phyloP scores from a whole-genome alignment of 305 asterid species.

The Coffea humblotiana region DNA sequence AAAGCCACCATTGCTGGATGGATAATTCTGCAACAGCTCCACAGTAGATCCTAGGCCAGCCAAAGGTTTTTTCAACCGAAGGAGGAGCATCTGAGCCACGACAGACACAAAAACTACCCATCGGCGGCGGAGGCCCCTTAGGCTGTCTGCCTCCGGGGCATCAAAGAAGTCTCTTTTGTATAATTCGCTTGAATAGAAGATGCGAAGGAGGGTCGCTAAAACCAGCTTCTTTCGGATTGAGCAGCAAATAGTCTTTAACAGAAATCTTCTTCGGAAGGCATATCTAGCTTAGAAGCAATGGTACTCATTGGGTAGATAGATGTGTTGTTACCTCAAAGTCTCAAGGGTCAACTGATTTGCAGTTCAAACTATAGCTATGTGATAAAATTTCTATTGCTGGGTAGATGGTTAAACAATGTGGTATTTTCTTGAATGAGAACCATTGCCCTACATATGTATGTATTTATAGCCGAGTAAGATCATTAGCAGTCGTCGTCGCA shows the following conservation, averaged over 20 bases:
- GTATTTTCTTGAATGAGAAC: not conserved
- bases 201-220: constrained; percentile 35
- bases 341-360: not conserved
- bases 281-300: constrained; percentile 37
- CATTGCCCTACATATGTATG: not conserved
- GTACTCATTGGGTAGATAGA: not conserved
- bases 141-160: constrained; percentile 14
- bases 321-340: constrained; percentile 9
- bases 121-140: constrained; percentile 31
- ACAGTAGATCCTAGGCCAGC: constrained; percentile 47
- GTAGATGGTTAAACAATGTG: not conserved
- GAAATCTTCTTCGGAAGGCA: constrained; percentile 37
- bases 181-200: constrained; percentile 38
- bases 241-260: constrained; percentile 35
- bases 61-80: constrained; percentile 39
- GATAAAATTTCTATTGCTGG: not conserved
- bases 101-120: constrained; percentile 62
- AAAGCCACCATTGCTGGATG: no score
- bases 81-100: constrained; percentile 36
- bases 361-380: not conserved
- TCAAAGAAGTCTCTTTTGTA: constrained; percentile 35
- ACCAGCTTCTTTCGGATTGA: constrained; percentile 47
- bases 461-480: not conserved
- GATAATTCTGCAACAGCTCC: no score
- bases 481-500: not conserved